These are phyloP conservation scores for Baudoinia panamericana DNA, from an alignment of 495 filamentous ascomycete species.

Conservation along the genomic window DNA sequence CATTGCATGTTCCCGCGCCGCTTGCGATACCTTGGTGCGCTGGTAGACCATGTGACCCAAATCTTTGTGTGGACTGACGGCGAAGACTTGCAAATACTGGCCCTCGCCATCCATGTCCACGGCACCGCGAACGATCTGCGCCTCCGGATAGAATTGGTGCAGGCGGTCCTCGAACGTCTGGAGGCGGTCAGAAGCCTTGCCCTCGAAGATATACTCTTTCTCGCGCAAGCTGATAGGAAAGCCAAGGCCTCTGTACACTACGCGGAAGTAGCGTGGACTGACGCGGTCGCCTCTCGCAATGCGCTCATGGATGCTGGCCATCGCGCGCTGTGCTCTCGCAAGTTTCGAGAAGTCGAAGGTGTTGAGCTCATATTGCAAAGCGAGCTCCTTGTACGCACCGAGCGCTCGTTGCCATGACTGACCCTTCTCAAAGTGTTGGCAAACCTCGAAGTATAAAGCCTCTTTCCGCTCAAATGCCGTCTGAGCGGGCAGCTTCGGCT, in stretches of 20 bases:
- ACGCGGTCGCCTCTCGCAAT: constrained; percentile 66
- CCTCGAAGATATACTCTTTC: constrained; percentile 89
- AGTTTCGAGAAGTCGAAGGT: constrained; percentile 87
- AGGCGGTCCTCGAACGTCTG: constrained; percentile 80
- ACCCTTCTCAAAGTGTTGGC: constrained; percentile 85
- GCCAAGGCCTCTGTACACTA: constrained; percentile 80
- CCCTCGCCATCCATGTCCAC: constrained; percentile 70
- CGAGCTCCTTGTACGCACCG: constrained; percentile 82
- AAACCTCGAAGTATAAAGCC: constrained; percentile 81
- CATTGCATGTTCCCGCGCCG: constrained; percentile 73
- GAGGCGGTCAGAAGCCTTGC: constrained; percentile 58
- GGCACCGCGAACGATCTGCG: constrained; percentile 45
- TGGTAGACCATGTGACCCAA: constrained; percentile 78
- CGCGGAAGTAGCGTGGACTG: constrained; percentile 80
- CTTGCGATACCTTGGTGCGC: constrained; percentile 64
- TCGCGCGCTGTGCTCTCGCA: constrained; percentile 73
- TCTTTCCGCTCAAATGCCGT: constrained; percentile 89
- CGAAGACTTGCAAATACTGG: constrained; percentile 75
- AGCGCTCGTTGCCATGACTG: constrained; percentile 85
- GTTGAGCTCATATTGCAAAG: constrained; percentile 73
- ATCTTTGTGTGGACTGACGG: constrained; percentile 70
- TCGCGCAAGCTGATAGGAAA: constrained; percentile 71
- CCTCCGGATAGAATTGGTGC: constrained; percentile 79
- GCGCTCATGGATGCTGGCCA: constrained; percentile 84
- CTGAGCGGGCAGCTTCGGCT: constrained; percentile 70